A percentile compares a stretch with the other conserved stretches of the same genome.
phyloP scores from a whole-genome alignment of 306 rosid species.

The Sechiopsis laciniata region DNA sequence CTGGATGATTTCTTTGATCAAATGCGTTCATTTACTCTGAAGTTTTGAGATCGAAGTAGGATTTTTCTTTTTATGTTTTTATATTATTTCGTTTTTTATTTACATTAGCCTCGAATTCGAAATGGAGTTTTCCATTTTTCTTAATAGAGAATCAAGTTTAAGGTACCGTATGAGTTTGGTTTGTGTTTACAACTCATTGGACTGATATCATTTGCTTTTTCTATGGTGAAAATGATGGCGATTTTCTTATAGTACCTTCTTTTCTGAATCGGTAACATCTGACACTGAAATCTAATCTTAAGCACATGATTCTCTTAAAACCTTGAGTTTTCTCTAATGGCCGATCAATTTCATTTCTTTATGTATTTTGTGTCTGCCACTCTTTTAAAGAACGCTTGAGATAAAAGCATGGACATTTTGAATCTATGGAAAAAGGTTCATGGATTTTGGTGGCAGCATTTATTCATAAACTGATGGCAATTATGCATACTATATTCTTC shows the following conservation, averaged over 20 bases:
- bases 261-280: background rate
- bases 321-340: background rate
- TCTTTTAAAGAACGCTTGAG: background rate
- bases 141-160: background rate
- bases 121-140: background rate
- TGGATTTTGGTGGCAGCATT: background rate
- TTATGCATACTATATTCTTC: background rate
- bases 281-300: background rate
- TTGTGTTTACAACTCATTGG: background rate
- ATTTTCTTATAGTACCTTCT: background rate
- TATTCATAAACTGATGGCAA: background rate
- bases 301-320: background rate
- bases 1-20: background rate
- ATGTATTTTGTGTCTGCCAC: background rate
- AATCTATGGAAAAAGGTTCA: background rate
- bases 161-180: background rate
- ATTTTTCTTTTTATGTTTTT: background rate
- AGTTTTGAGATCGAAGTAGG: conserved; percentile 6
- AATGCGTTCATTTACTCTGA: background rate
- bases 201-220: background rate
- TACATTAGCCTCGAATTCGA: background rate
- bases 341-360: background rate
- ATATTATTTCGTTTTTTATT: background rate
- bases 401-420: background rate
- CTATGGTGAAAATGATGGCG: background rate